Evolutionary conservation across 2,329 filamentous ascomycete species (phyloP), one percentile per base, ranked within the genome.

Genomic region (Cordyceps cicadae): DNA sequence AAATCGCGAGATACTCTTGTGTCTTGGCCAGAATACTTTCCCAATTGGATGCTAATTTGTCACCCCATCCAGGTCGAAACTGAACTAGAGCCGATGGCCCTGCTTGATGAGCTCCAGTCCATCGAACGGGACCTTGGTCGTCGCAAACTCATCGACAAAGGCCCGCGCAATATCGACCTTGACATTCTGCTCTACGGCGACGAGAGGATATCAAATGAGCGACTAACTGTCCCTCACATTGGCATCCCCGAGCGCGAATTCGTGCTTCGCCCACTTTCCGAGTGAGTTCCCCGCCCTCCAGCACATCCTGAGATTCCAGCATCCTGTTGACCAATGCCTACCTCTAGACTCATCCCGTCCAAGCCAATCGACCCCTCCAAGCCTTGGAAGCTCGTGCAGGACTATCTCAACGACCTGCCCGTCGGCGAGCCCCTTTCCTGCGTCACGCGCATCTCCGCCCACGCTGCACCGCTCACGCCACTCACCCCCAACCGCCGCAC

Each of bases 221-320:
- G 91, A 21, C 83, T 99, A n/a, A 87, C 81, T 29, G 80, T 99
- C 32, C 94, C 94, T 12, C 94, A 99, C 71, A 79, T 84, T 37
- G 80, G 90, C 49, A 96, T 99, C 77, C 76, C 87, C 2, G 94
- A 99, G 74, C 83, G 94, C 55, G 92, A 96, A 72, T 99, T 99
- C 72, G 94, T 99, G 45, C 82, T 99, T 12, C 84, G 90, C 19
- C 94, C 94, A 26, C 79, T 97, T 19, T 87, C 87, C 70, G 88
- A 95, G 87, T 90, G 76, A 68, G 82, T 68, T 14, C 26, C 39
- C 37, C 37, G 19, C 15, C 15, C 26, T 19, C 5, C 14, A n/a
- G 17, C 29, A 43, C 24, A 24, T 17, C 52, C 17, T 21, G 3
- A 8, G 12, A 26, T 26, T 21, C 26, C 24, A 54, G 48, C 29